phyloP scores from a whole-genome alignment of 2,329 filamentous ascomycete species.

The Penicillium sp. region DNA sequence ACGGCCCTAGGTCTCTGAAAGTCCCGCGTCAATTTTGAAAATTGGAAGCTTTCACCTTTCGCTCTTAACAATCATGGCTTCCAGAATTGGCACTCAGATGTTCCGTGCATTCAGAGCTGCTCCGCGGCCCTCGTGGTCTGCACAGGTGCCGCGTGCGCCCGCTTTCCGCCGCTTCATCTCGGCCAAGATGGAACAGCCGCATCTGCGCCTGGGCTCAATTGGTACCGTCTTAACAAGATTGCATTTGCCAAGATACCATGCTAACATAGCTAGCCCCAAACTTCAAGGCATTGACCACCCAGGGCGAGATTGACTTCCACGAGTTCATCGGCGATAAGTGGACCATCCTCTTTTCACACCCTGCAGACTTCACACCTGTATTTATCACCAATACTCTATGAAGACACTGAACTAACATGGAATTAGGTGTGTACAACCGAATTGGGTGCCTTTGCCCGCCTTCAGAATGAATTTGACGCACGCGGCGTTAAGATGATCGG shows the following conservation, averaged over 20 bases:
- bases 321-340: slow-evolving; percentile 67
- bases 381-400: background rate
- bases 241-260: background rate
- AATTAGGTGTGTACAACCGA: slow-evolving; percentile 73
- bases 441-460: slow-evolving; percentile 86
- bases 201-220: slow-evolving; percentile 37
- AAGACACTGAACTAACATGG: background rate
- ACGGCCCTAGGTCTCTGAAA: background rate
- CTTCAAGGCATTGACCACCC: slow-evolving; percentile 66
- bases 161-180: slow-evolving; percentile 32
- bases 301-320: slow-evolving; percentile 67
- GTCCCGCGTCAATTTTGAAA: slow-evolving; percentile 6
- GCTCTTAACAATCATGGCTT: slow-evolving; percentile 28
- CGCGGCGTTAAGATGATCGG: slow-evolving; percentile 89
- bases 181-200: slow-evolving; percentile 34
- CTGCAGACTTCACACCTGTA: slow-evolving; percentile 84
- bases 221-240: slow-evolving; percentile 21
- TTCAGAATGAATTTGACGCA: slow-evolving; percentile 83
- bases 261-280: slow-evolving; percentile 54
- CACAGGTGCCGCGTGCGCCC: slow-evolving; percentile 27
- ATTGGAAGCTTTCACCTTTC: background rate
- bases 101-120: slow-evolving; percentile 29
- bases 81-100: slow-evolving; percentile 27
- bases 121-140: slow-evolving; percentile 22
- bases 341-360: slow-evolving; percentile 69